Conservation (phyloP, 2,329 filamentous ascomycete genomes). For the Chaetomiaceae sp. region DNA sequence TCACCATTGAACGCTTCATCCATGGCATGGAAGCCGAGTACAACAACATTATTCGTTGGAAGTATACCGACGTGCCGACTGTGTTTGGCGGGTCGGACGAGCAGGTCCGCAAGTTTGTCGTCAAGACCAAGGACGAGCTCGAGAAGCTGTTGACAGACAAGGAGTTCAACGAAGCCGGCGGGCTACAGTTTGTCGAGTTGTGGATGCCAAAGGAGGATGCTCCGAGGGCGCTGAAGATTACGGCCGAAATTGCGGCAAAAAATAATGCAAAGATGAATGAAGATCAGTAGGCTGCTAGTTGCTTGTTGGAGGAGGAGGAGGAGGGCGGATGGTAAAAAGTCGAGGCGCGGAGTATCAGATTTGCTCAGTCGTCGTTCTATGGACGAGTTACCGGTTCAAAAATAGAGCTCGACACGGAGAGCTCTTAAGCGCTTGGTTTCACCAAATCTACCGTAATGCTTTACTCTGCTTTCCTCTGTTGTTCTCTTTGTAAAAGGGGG, state of each 20-base stretch:
- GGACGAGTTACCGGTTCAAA: no score
- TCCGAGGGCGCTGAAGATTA: slow-evolving; percentile 63
- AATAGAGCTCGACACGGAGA: no score
- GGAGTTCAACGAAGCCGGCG: slow-evolving; percentile 55
- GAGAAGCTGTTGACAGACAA: slow-evolving; percentile 60
- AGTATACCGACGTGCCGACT: slow-evolving; percentile 62
- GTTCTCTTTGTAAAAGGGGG: no score
- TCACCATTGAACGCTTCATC: slow-evolving; percentile 84
- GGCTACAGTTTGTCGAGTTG: slow-evolving; percentile 71
- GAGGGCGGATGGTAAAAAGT: not conserved
- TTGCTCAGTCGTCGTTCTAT: no score
- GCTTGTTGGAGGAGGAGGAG: not conserved
- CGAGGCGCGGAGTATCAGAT: not conserved
- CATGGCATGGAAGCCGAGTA: slow-evolving; percentile 76
- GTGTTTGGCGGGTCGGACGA: slow-evolving; percentile 61
- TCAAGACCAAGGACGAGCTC: slow-evolving; percentile 66
- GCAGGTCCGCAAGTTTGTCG: slow-evolving; percentile 57
- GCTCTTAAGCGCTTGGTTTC: no score
- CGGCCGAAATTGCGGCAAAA: slow-evolving; percentile 65
- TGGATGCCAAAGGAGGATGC: slow-evolving; percentile 78
- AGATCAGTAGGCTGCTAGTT: slow-evolving; percentile 6
- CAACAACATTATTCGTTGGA: slow-evolving; percentile 77
- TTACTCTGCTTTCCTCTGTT: no score
- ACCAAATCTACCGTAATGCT: no score
- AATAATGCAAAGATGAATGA: slow-evolving; percentile 54